Percentiles rank a stretch among this genome's conserved stretches.
Conservation (phyloP, 768 basidiomycete genomes). For the Suillus hirtellus region DNA sequence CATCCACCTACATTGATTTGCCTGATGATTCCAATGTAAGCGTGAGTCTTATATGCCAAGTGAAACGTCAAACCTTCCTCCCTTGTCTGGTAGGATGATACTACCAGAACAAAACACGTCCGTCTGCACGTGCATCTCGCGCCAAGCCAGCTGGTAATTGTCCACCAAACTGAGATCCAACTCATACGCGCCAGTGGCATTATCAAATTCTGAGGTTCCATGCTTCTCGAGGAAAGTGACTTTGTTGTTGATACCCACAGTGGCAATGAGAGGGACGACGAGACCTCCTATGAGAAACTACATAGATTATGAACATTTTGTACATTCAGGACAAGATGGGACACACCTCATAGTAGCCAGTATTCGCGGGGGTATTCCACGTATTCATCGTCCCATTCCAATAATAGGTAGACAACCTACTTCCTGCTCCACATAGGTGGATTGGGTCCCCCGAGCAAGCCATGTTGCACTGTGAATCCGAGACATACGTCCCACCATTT, state of each 20-base stretch:
- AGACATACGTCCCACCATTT: constrained; percentile 32
- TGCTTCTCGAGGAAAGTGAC: constrained; percentile 77
- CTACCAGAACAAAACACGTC: constrained; percentile 82
- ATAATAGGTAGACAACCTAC: constrained; percentile 54
- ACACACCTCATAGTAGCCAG: constrained; percentile 68
- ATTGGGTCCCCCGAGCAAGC: constrained; percentile 71
- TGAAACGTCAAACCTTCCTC: constrained; percentile 31
- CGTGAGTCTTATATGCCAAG: neutral
- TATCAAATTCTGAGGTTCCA: constrained; percentile 60
- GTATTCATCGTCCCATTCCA: constrained; percentile 54
- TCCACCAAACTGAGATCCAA: constrained; percentile 60
- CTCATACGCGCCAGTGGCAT: constrained; percentile 79
- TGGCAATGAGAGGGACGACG: constrained; percentile 71
- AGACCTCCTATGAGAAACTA: constrained; percentile 56
- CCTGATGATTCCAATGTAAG: neutral
- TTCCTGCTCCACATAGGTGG: constrained; percentile 65
- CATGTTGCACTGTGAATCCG: constrained; percentile 42
- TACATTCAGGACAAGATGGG: neutral
- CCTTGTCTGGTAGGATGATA: constrained; percentile 74
- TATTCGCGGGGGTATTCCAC: constrained; percentile 68
- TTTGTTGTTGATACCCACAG: constrained; percentile 79
- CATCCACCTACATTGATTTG: constrained; percentile 41
- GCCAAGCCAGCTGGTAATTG: constrained; percentile 55
- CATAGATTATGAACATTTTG: constrained; percentile 6
- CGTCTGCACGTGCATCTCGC: constrained; percentile 72